A percentile compares a stretch with the other conserved stretches of the same genome.
Conservation (phyloP, 2,329 filamentous ascomycete genomes). For the Ascosphaera apis region DNA sequence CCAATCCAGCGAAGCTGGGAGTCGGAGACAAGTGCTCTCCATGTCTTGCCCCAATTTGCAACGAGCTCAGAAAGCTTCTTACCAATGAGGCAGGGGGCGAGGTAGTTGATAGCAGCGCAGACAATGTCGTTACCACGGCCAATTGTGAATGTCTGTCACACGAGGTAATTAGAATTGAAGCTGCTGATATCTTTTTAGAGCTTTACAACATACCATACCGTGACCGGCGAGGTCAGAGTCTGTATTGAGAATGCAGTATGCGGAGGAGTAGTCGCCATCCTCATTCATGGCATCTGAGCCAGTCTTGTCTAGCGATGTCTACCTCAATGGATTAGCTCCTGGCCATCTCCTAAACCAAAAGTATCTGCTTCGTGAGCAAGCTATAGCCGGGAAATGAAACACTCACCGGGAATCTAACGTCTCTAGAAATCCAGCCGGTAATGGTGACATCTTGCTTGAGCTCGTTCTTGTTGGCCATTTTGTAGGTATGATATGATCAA, state of each 20-base stretch:
- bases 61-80: constrained; percentile 57
- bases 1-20: constrained; percentile 84
- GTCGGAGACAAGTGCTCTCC: constrained; percentile 79
- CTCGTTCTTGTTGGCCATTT: too few relatives aligned
- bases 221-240: constrained; percentile 31
- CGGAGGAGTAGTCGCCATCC: constrained; percentile 74
- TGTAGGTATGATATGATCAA: too few relatives aligned
- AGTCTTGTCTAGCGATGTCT: constrained; percentile 88
- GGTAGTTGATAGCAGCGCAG: constrained; percentile 57
- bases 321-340: constrained; percentile 2
- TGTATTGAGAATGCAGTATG: constrained; percentile 81
- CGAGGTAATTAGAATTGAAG: too few relatives aligned
- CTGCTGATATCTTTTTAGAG: neutral
- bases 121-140: constrained; percentile 75
- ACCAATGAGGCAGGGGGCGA: constrained; percentile 53
- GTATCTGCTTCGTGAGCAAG: too few relatives aligned
- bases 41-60: constrained; percentile 64
- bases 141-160: constrained; percentile 23
- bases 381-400: constrained; percentile 2
- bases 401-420: constrained; percentile 47
- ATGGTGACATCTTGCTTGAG: too few relatives aligned
- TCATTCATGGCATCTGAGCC: constrained; percentile 94
- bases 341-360: neutral
- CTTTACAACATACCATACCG: constrained; percentile 16
- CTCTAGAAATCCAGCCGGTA: constrained; percentile 46